Evolutionary conservation across 345 rosid species (phyloP), one percentile per base, ranked within the genome.

Genomic region (Theobroma cacao): DNA sequence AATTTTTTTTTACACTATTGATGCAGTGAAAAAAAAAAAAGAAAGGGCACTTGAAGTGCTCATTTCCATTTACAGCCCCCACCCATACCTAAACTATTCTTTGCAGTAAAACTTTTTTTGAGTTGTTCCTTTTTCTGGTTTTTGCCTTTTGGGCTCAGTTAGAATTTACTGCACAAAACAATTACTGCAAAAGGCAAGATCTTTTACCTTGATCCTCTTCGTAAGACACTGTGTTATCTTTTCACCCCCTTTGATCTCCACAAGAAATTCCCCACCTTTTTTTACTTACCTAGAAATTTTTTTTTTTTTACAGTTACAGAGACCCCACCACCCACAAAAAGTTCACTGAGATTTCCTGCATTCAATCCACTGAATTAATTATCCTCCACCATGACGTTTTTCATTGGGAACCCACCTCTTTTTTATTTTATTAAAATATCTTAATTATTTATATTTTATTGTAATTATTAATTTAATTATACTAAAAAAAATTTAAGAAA

Each of bases 291-390:
- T 74, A 76, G 78, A 80, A 79, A 72, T 71, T 78, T n/a, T n/a
- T n/a, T n/a, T n/a, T n/a, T n/a, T n/a, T n/a, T n/a, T 67, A 80
- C 82, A 45, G 71, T 81, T 78, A 74, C 75, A 53, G 83, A 80
- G n/a, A n/a, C n/a, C n/a, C n/a, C n/a, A n/a, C n/a, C n/a, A n/a
- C 70, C 81, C 82, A 81, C 47, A 58, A 15, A 71, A 33, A 45
- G 63, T 45, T 56, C 80, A 82, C 60, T 79, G 83, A 77, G 86
- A 82, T 79, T 82, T 82, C 75, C 40, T 65, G 86, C 92, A 84
- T 86, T 86, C 30, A 83, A 72, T 77, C 53, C 77, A 76, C 75
- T 22, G 45, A 71, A 65, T 78, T 68, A 69, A 68, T 45, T 61
- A 48, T 7, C 22, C 83, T 74, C 48, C 47, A 31, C 28, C 72